Percentiles rank a stretch among this genome's conserved stretches.
Conservation (phyloP, 805 yeast genomes). For the Huiozyma sinensis region DNA sequence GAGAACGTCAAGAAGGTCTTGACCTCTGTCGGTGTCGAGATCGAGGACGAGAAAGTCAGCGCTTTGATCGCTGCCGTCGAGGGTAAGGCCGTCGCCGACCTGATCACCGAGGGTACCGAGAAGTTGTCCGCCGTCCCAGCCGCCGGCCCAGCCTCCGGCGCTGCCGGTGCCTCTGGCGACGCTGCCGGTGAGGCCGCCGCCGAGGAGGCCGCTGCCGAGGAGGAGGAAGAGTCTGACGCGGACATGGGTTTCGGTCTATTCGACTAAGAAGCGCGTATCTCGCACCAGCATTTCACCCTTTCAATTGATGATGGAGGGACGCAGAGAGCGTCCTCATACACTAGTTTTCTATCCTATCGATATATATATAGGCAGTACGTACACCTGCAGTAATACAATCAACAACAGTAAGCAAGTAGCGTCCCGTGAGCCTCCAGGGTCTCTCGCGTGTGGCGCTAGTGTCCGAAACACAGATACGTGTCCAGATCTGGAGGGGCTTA, state of each 20-base stretch:
- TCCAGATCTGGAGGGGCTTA: too few relatives aligned
- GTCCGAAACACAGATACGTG: too few relatives aligned
- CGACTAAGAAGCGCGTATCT: constrained; percentile 70
- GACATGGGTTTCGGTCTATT: constrained; percentile 96
- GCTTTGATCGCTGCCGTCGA: constrained; percentile 74
- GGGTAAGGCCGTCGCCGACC: constrained; percentile 85
- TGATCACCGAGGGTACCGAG: constrained; percentile 89
- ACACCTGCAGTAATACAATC: background rate
- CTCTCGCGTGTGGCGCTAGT: too few relatives aligned
- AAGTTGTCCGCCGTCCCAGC: constrained; percentile 96
- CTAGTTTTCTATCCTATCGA: too few relatives aligned
- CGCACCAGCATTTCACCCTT: background rate
- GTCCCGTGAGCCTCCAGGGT: background rate
- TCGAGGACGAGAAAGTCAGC: constrained; percentile 79
- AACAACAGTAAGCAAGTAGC: background rate
- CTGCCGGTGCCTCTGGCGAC: constrained; percentile 41
- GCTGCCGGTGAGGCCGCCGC: constrained; percentile 38
- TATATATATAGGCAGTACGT: too few relatives aligned
- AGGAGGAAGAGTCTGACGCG: constrained; percentile 55
- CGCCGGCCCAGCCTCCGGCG: constrained; percentile 90
- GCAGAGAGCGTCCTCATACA: too few relatives aligned
- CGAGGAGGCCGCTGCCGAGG: constrained; percentile 52
- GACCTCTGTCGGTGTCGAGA: constrained; percentile 92
- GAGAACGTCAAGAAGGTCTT: constrained; percentile 81
- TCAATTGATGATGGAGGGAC: background rate